These are phyloP conservation scores for Clarireedia paspali DNA, from an alignment of 2,329 filamentous ascomycete genomes.

Conservation along the genomic window DNA sequence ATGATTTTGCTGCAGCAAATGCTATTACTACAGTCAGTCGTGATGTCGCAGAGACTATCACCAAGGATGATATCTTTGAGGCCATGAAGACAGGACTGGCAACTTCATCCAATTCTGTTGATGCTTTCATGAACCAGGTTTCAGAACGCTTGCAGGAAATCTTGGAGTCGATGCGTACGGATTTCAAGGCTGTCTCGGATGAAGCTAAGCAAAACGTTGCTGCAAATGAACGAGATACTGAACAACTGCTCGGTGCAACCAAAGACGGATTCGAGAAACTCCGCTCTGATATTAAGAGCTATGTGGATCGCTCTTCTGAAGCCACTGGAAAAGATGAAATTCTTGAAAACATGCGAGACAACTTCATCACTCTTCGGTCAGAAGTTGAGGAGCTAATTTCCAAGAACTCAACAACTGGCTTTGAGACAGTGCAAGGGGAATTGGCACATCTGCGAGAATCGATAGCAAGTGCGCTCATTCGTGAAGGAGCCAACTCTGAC, in stretches of 20 bases:
- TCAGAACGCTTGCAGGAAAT: slow-evolving; percentile 56
- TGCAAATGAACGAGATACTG: slow-evolving; percentile 72
- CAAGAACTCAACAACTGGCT: slow-evolving; percentile 42
- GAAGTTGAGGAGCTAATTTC: slow-evolving; percentile 57
- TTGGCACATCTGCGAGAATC: slow-evolving; percentile 53
- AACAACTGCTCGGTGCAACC: slow-evolving; percentile 80
- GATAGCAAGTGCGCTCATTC: slow-evolving; percentile 43
- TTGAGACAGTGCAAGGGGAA: slow-evolving; percentile 48
- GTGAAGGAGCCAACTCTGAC: slow-evolving; percentile 37
- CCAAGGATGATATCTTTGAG: slow-evolving; percentile 46
- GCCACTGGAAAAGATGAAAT: slow-evolving; percentile 70
- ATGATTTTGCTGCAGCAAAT: slow-evolving; percentile 38
- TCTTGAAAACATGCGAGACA: slow-evolving; percentile 57
- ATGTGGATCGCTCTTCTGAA: slow-evolving; percentile 66
- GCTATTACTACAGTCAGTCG: slow-evolving; percentile 37
- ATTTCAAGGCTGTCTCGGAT: slow-evolving; percentile 53
- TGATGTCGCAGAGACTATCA: slow-evolving; percentile 47
- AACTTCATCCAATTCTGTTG: slow-evolving; percentile 35
- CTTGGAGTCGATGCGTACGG: slow-evolving; percentile 48
- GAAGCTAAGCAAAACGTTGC: slow-evolving; percentile 71
- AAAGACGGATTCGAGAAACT: slow-evolving; percentile 82
- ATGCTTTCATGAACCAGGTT: slow-evolving; percentile 41
- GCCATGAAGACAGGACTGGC: slow-evolving; percentile 52
- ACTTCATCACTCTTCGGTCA: slow-evolving; percentile 58
- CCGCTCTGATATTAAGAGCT: slow-evolving; percentile 70